Percentiles rank a stretch among this genome's conserved stretches.
phyloP scores from a whole-genome alignment of 768 basidiomycete genomes.

The Boletus tylopilopsis region DNA sequence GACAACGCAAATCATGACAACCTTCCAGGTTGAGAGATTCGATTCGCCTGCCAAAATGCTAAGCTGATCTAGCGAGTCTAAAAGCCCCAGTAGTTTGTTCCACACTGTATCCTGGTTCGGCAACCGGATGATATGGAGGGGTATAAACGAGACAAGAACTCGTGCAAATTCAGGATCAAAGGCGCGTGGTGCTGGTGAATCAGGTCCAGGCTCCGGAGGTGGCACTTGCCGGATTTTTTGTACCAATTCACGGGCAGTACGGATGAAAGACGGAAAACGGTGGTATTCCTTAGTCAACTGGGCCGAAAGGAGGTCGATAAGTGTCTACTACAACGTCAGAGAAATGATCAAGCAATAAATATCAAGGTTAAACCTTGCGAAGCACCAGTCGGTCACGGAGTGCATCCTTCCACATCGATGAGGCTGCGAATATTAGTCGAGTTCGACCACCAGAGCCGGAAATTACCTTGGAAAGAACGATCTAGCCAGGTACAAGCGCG shows the following conservation, averaged over 20 bases:
- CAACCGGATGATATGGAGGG: constrained; percentile 56
- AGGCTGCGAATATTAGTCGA: constrained; percentile 33
- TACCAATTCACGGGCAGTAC: constrained; percentile 16
- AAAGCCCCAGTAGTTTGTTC: constrained; percentile 42
- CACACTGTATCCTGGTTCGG: constrained; percentile 50
- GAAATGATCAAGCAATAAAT: background rate
- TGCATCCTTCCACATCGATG: constrained; percentile 46
- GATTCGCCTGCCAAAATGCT: constrained; percentile 41
- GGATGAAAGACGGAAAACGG: constrained; percentile 15
- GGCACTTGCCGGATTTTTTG: constrained; percentile 23
- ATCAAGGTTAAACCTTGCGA: constrained; percentile 46
- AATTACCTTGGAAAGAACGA: constrained; percentile 39
- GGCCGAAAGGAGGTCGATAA: constrained; percentile 25
- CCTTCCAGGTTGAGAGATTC: constrained; percentile 62
- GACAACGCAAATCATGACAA: constrained; percentile 19
- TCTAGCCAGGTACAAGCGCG: constrained; percentile 61
- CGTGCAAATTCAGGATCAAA: constrained; percentile 70
- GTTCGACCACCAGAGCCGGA: background rate
- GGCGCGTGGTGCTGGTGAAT: constrained; percentile 48
- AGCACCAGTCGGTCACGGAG: constrained; percentile 51
- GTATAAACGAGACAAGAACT: constrained; percentile 63
- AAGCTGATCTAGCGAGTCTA: constrained; percentile 58
- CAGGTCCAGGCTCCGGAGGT: constrained; percentile 33
- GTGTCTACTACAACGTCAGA: constrained; percentile 18
- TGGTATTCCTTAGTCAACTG: constrained; percentile 27